Evolutionary conservation across 2,329 filamentous ascomycete species (phyloP).

Genomic region (Akanthomyces lecanii): DNA sequence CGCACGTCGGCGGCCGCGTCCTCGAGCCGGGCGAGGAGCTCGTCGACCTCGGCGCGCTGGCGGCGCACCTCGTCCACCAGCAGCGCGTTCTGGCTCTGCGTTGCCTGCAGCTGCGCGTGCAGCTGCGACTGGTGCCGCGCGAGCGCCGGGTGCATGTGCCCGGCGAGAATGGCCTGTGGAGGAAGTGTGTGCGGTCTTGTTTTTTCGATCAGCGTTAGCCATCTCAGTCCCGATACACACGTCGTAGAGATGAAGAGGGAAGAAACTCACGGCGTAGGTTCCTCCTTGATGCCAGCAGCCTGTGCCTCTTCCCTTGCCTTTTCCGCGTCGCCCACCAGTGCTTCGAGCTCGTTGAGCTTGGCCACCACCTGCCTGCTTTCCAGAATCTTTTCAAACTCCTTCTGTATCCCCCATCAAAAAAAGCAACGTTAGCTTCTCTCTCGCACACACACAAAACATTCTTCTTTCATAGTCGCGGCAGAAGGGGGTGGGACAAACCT

Average conservation of each 20-base stretch:
- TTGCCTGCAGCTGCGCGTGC: conserved; percentile 53
- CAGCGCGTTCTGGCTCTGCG: conserved; percentile 52
- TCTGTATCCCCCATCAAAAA: conserved; percentile 27
- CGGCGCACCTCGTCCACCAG: conserved; percentile 47
- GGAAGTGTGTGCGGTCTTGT: conserved; percentile 55
- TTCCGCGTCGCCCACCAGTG: conserved; percentile 48
- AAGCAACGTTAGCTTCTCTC: background rate
- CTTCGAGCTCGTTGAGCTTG: conserved; percentile 57
- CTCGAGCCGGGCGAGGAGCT: conserved; percentile 47
- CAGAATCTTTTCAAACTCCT: conserved; percentile 56
- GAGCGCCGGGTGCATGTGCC: conserved; percentile 52
- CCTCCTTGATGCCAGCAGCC: conserved; percentile 20
- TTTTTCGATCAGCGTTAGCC: background rate
- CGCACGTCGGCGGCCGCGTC: conserved; percentile 50
- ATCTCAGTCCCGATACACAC: background rate
- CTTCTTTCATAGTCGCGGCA: too few relatives aligned
- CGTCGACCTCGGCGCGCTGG: conserved; percentile 53
- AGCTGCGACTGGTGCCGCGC: conserved; percentile 51
- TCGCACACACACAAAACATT: background rate
- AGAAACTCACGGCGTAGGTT: conserved; percentile 44
- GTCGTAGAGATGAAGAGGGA: background rate
- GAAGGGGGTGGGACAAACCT: conserved; percentile 30
- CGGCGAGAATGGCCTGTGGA: conserved; percentile 46
- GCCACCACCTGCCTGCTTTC: conserved; percentile 48
- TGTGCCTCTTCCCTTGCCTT: conserved; percentile 31